Evolutionary conservation across 139 green algal species (phyloP).

Genomic region (Desmodesmus armatus): DNA sequence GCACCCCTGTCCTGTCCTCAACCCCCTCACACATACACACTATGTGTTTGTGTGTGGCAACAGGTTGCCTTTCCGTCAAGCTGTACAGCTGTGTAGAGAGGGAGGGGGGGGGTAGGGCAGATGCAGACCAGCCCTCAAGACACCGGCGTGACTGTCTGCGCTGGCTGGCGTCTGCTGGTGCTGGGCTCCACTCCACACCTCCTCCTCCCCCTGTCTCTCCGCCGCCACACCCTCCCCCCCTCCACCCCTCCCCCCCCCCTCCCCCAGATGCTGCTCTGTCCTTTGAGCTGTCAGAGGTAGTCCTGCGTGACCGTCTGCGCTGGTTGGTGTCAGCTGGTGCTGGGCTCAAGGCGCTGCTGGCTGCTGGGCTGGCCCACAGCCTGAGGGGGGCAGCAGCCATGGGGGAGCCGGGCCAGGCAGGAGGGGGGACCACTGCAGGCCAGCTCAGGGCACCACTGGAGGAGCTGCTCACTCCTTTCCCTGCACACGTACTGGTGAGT

Average conservation of each 20-base stretch:
- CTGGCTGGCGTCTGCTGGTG: too few relatives aligned
- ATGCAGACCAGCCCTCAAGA: background rate
- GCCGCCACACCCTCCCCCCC: background rate
- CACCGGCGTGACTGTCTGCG: background rate
- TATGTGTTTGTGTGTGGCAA: too few relatives aligned
- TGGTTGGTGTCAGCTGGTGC: slow-evolving; percentile 25
- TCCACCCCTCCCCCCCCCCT: background rate
- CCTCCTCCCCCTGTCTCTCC: too few relatives aligned
- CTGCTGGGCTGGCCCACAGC: background rate
- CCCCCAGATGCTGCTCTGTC: background rate
- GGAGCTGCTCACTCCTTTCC: slow-evolving; percentile 13
- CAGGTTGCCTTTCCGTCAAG: too few relatives aligned
- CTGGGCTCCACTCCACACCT: too few relatives aligned
- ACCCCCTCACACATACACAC: too few relatives aligned
- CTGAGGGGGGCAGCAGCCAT: background rate
- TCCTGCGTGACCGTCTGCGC: slow-evolving; percentile 16
- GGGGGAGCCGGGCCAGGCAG: background rate
- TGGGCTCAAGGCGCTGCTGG: background rate
- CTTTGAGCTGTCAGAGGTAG: slow-evolving; percentile 35
- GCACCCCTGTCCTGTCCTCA: too few relatives aligned
- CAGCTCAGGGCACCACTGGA: background rate
- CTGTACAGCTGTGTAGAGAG: too few relatives aligned
- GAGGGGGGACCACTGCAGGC: background rate
- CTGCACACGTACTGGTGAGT: slow-evolving; percentile 20
- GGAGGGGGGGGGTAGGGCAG: background rate